Evolutionary conservation across 1,284 basidiomycete genomes (phyloP), one percentile per base, ranked within the genome.

Genomic region (Puccinia hordei): DNA sequence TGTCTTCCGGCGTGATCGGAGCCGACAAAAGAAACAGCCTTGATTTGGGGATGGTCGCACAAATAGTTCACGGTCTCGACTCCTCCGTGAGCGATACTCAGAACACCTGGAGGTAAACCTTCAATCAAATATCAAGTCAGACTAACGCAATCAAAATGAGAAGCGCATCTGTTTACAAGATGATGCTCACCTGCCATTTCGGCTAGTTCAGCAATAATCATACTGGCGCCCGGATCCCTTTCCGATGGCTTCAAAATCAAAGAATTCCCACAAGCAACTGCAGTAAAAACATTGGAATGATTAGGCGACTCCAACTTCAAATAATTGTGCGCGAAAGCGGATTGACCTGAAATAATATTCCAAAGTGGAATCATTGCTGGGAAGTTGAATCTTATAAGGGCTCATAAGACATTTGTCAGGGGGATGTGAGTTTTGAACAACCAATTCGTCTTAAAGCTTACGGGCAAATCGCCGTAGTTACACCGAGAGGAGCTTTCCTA

Each of bases 11-110:
- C 96, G 61, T 89, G 89, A 86, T 99, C 94, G 57, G 94, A 94
- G 33, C 96, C 96, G n/a, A 99, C 96, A 85, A 99, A 98, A 83
- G 93, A 94, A 85, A 98, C 95, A 12, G 95, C 96, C 85, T 91
- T 94, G 88, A 98, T 94, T 9, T 89, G 87, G 19, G 94, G 92
- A 85, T 95, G 90, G 85, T 98, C 95, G 85, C 95, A 98, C 82
- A 99, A 93, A 38, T 92, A 90, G 84, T 98, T 97, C 79, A 99
- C 96, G 0, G 93, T 94, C 12, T 92, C 90, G 41, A 92, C 90
- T 24, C 91, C 90, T 38, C 96, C 96, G 84, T 99, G 94, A 13
- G 98, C 92, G 73, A 87, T 85, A 75, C 82, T 84, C 38, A 87
- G 81, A 13, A 87, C 85, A 57, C 85, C 84, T 71, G 86, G 84